These are phyloP conservation scores for Coemansia sp. DNA, from an alignment of 192 early-diverging fungal species.

Conservation along the genomic window DNA sequence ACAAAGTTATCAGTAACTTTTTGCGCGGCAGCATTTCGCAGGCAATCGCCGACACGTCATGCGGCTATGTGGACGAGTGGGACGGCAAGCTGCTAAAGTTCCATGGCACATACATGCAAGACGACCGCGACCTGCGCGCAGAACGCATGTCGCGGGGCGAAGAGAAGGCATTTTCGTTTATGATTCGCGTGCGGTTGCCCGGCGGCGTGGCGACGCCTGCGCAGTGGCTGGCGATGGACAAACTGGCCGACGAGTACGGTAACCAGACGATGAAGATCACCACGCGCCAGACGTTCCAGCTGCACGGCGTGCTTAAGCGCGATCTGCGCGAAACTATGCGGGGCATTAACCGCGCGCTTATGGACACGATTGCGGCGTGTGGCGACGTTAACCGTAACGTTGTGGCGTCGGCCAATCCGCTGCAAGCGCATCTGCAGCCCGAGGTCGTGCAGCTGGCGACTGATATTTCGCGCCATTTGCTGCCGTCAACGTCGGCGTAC, in stretches of 20 bases:
- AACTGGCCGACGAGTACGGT: slow-evolving; percentile 78
- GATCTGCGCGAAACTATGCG: slow-evolving; percentile 86
- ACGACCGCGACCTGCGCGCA: slow-evolving; percentile 92
- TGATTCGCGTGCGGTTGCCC: slow-evolving; percentile 94
- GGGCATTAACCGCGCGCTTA: slow-evolving; percentile 85
- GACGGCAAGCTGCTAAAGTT: slow-evolving; percentile 94
- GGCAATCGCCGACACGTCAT: slow-evolving; percentile 78
- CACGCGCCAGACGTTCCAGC: slow-evolving; percentile 95
- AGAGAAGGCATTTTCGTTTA: slow-evolving; percentile 93
- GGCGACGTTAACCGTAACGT: slow-evolving; percentile 99
- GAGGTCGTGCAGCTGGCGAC: slow-evolving; percentile 73
- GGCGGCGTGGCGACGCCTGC: slow-evolving; percentile 83
- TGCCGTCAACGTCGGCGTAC: slow-evolving; percentile 87
- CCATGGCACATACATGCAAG: slow-evolving; percentile 96
- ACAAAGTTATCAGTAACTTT: slow-evolving; percentile 90
- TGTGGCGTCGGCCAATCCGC: slow-evolving; percentile 87
- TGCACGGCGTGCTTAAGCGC: slow-evolving; percentile 92
- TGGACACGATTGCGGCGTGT: slow-evolving; percentile 94
- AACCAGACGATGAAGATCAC: slow-evolving; percentile 92
- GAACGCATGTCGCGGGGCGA: slow-evolving; percentile 78
- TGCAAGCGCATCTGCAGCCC: slow-evolving; percentile 73
- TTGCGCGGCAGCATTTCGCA: slow-evolving; percentile 90
- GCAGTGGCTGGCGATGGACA: slow-evolving; percentile 95
- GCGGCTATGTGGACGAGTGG: slow-evolving; percentile 81
- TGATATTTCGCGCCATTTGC: slow-evolving; percentile 72